phyloP scores from a whole-genome alignment of 164 flowering plant species.

The Saururus chinensis region DNA sequence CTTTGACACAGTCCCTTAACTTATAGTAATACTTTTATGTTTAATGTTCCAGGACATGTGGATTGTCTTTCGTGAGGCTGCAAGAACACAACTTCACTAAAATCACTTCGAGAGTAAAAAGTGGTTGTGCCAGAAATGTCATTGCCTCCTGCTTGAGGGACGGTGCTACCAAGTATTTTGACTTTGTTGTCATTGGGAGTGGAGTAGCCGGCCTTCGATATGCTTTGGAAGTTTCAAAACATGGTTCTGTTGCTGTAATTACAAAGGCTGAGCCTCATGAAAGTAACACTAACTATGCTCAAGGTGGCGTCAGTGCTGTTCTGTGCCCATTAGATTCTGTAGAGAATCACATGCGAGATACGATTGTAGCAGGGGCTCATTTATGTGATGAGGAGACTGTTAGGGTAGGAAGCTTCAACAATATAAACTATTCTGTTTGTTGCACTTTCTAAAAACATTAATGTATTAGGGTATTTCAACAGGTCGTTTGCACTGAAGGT shows the following conservation, averaged over 20 bases:
- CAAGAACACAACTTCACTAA: constrained; percentile 14
- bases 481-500: constrained; percentile 99
- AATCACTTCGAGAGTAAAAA: constrained; percentile 10
- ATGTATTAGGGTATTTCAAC: neutral
- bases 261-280: constrained; percentile 96
- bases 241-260: constrained; percentile 92
- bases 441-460: neutral
- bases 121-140: constrained; percentile 22
- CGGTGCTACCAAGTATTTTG: constrained; percentile 56
- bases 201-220: constrained; percentile 97
- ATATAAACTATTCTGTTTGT: neutral
- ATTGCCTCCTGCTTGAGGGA: constrained; percentile 38
- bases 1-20: neutral
- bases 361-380: constrained; percentile 95
- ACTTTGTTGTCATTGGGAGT: constrained; percentile 86
- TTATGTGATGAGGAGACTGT: constrained; percentile 98
- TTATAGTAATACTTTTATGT: neutral
- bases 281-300: constrained; percentile 98
- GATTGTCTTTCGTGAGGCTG: constrained; percentile 26
- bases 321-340: constrained; percentile 83
- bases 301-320: constrained; percentile 98
- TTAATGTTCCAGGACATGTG: constrained; percentile 34
- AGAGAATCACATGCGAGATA: constrained; percentile 87
- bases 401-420: constrained; percentile 30
- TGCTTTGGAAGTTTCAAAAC: constrained; percentile 89